Base-by-base conservation (phyloP, 2,329 filamentous ascomycete species). In the Aurifilum marmelostoma region DNA sequence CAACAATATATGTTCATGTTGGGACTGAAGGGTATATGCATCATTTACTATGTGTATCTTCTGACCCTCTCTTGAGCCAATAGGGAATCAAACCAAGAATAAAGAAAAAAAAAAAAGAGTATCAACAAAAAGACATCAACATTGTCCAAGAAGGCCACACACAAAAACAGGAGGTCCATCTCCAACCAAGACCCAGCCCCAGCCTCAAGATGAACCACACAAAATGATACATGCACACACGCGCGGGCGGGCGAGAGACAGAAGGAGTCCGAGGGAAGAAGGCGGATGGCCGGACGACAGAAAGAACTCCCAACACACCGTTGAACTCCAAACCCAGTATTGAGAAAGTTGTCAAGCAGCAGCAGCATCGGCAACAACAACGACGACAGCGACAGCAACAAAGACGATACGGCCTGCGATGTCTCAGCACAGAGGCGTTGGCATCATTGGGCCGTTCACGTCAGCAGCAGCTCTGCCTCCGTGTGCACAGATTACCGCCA, bases 21-120 rank as follows among this genome's bases (percentile, higher is more conserved):
- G 59, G 41, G 29, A 63, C 14, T 27, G 34, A 62, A 63, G 61
- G 61, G 61, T 63, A 63, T 63, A 32, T 47, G 61, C 41, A 63
- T 63, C 61, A 63, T 63, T 63, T 43, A 50, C 37, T 50, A 32
- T 63, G 41, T 63, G 27, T 47, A 47, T 50, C 41, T 24, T 50
- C 41, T 34, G 16, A n/a, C 43, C 43, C 43, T n/a, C 32, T 37
- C 8, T 37, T 21, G 18, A 59, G 56, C 24, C 12, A 41, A 24
- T 39, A 29, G 18, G 43, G 47, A 12, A 29, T 9, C 27, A 29
- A 47, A 3, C 2, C 12, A 24, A 3, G 2, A 6, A 3, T 32
- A 16, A 29, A 4, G 8, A 4, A 29, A 47, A 4, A 6, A 14
- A 24, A 3, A 4, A 34, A 18, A 18, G 7, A 47, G n/a, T n/a